Evolutionary conservation across 2,329 filamentous ascomycete genomes (phyloP).

Genomic region (Botrytis paeoniae): DNA sequence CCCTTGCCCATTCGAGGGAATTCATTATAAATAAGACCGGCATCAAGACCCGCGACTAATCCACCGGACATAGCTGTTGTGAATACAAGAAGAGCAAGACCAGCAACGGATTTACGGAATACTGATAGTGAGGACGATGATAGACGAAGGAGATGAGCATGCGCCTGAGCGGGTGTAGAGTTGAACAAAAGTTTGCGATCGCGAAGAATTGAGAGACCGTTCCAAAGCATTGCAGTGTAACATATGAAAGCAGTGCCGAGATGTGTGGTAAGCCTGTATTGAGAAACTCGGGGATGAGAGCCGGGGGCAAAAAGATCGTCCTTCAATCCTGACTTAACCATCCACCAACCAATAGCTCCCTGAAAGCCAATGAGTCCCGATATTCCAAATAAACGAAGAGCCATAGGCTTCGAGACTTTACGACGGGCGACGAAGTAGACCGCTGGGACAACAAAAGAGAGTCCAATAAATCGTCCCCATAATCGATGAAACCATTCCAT

Average conservation of each 20-base stretch:
- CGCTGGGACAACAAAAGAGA: constrained; percentile 85
- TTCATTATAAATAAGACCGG: constrained; percentile 97
- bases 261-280: constrained; percentile 89
- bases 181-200: constrained; percentile 64
- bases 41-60: constrained; percentile 90
- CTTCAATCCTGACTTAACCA: constrained; percentile 95
- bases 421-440: constrained; percentile 82
- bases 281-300: constrained; percentile 85
- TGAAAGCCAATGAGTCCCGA: constrained; percentile 90
- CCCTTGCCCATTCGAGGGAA: constrained; percentile 93
- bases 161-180: constrained; percentile 57
- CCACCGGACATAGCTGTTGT: constrained; percentile 89
- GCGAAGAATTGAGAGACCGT: constrained; percentile 80
- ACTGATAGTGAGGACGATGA: constrained; percentile 63
- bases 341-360: constrained; percentile 97
- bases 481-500: constrained; percentile 98
- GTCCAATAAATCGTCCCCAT: constrained; percentile 88
- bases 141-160: constrained; percentile 59
- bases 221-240: constrained; percentile 92
- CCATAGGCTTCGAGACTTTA: constrained; percentile 75
- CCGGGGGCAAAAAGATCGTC: constrained; percentile 93
- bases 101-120: constrained; percentile 71
- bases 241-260: constrained; percentile 87
- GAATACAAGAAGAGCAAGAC: constrained; percentile 74
- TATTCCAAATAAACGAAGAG: constrained; percentile 75